Evolutionary conservation across 257 asterid genomes (phyloP), one percentile per base, ranked within the genome.

Genomic region (Rehmannia glutinosa): DNA sequence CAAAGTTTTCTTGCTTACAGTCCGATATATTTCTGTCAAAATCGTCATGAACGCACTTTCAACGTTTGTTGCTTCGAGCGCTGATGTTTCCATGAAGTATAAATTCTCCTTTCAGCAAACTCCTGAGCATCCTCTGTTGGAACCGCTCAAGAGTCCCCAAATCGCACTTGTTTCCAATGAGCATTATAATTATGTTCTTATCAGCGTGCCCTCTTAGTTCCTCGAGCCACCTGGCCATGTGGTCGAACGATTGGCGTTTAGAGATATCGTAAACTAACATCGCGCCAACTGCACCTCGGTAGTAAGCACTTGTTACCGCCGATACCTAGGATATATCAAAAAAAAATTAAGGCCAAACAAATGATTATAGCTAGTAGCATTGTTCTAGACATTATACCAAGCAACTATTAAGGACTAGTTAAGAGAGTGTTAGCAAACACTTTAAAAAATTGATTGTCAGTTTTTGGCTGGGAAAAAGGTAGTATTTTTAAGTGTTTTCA

Each of bases 291-390:
- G 89, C 89, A 16, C 86, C 89, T 38, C 89, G 78, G 66, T 83
- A 83, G 62, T 83, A 83, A 17, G 89, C 89, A 25, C 89, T 83
- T 41, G 86, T 83, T 51, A 83, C 85, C 12, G 89, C 89, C 88
- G 72, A 38, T 82, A 82, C 76, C 88, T 83, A 35, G 33, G 58
- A 23, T 2, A 8, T 32, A 51, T 10, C 28, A 6, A 46, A 49
- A 49, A 16, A 19, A 47, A 19, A 16, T 2, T 10, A 8, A 17
- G 16, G 54, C 8, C n/a, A 6, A 20, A n/a, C n/a, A n/a, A n/a
- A n/a, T n/a, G n/a, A n/a, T n/a, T n/a, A n/a, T n/a, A n/a, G n/a
- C n/a, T n/a, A n/a, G n/a, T n/a, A n/a, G n/a, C n/a, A n/a, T n/a
- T n/a, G n/a, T n/a, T n/a, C n/a, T n/a, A n/a, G n/a, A n/a, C n/a